Base-by-base conservation (phyloP, 2,329 filamentous ascomycete species). In the Xenosphaeropsis pyriputrescens region DNA sequence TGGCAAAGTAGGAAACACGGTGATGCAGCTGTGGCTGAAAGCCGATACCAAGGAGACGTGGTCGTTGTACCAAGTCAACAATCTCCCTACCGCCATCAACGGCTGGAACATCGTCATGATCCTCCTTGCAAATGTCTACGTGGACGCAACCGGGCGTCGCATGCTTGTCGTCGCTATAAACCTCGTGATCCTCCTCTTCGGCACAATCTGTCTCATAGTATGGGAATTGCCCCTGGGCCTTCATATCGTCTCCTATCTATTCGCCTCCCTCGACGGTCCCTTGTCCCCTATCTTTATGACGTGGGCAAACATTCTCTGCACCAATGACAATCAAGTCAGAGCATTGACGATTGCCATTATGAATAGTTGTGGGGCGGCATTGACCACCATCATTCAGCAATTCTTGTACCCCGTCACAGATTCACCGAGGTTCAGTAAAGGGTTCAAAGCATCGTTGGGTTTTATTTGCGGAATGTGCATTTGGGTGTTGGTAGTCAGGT, bases 291-390 rank as follows among this genome's bases (percentile, higher is more conserved):
- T 60, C 9, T 57, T 53, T 41, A 52, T 53, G 40, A 41, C 54
- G 1, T 57, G 55, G 55, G 55, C 51, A 2, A 54, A 55, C 29
- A 55, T 72, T 42, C 69, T 72, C 15, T 72, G 68, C 41, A 57
- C 63, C 3, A 56, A 57, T 3, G 65, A 77, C 34, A 71, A 75
- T 39, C 76, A 83, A 52, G 77, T 82, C 56, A 61, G 76, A 8
- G 75, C 78, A 0, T 58, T 84, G 4, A 74, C 82, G 0, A 67
- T 77, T 1, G 77, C 64, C 0, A 58, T 63, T 13, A 82, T 82
- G 73, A 83, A 82, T 38, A 53, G 52, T 14, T 56, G 48, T 26
- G 56, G 55, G 8, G 45, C 49, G 3, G 54, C 54, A 8, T 40
- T 56, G 18, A 48, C 50, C 13, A 54, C 50, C 2, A 41, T 55